Conservation (phyloP, 305 asterid genomes). For the Solanum hybrid region DNA sequence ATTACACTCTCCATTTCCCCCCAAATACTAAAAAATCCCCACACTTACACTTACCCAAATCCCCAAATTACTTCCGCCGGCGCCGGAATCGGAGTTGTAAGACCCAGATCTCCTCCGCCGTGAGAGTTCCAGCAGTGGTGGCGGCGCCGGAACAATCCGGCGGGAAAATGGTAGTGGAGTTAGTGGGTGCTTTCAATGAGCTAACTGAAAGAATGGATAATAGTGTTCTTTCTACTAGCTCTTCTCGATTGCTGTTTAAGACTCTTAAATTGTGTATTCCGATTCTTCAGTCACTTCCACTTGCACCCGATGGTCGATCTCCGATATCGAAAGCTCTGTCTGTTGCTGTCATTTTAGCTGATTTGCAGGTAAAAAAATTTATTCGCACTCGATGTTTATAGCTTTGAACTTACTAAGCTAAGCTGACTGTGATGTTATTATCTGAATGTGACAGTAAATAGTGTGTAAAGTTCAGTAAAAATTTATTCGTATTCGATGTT, state of each 20-base stretch:
- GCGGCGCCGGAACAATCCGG: conserved; percentile 57
- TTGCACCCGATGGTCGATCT: conserved; percentile 60
- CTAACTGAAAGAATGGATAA: conserved; percentile 61
- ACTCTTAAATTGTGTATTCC: conserved; percentile 77
- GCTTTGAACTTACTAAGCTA: background rate
- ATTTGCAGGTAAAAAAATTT: conserved; percentile 54
- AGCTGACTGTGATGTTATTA: background rate
- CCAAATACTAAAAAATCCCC: background rate
- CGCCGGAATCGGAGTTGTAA: background rate
- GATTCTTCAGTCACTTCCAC: conserved; percentile 55
- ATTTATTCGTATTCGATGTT: background rate
- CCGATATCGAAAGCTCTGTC: conserved; percentile 75
- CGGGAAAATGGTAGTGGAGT: conserved; percentile 85
- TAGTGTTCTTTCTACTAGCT: conserved; percentile 38
- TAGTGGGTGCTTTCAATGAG: conserved; percentile 88
- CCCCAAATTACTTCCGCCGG: background rate
- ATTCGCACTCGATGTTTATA: background rate
- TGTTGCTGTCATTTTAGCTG: conserved; percentile 67
- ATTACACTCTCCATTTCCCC: background rate
- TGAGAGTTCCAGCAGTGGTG: background rate
- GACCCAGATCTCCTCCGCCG: background rate
- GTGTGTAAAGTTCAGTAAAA: background rate
- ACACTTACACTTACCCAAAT: background rate
- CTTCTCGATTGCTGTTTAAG: conserved; percentile 65
- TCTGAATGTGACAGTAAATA: background rate